Base-by-base conservation (phyloP, 2,329 filamentous ascomycete species). In the Apiospora sp. region DNA sequence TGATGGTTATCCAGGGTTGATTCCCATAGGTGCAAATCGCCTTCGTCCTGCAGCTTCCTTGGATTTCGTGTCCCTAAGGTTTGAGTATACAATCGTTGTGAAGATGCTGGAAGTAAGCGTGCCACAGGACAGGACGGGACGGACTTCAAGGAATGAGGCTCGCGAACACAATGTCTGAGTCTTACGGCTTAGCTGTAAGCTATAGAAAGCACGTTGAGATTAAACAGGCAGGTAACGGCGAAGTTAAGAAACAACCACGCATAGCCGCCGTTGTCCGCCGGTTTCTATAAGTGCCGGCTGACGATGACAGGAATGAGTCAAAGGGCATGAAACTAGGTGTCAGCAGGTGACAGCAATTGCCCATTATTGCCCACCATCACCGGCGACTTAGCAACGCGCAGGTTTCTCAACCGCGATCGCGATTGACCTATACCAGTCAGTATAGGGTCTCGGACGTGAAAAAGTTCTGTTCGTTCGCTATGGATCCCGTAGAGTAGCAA, bases 191-290 rank as follows among this genome's bases (percentile, higher is more conserved):
- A 49, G 19, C 22, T 7, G 4, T 48, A 16, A 48, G 44, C 51
- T 30, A 30, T 30, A 58, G 12, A 58, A 30, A 14, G 16, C 14
- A 16, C 10, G 51, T 16, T 58, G 27, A 14, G 12, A 54, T 41
- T 41, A 10, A 10, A 10, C 37, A 30, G 51, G 5, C 37, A 30
- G 51, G 5, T 12, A 58, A 58, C 51, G 19, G 19, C 7, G 27
- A 22, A 22, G 6, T n/a, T 22, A 61, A 30, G 37, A 34, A 41
- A 41, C 37, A 10, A 61, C 30, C n/a, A 30, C 54, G 12, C 54
- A 34, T 37, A 37, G 16, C 54, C 54, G 54, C 30, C 54, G 54
- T 61, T 37, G 54, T 61, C 54, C 54, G 54, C 54, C 54, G 54
- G 54, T 19, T 22, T 7, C 16, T 22, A 4, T 49, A 37, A 22